Evolutionary conservation across 495 filamentous ascomycete species (phyloP).

Genomic region (Pyrenopolyporus hunteri): DNA sequence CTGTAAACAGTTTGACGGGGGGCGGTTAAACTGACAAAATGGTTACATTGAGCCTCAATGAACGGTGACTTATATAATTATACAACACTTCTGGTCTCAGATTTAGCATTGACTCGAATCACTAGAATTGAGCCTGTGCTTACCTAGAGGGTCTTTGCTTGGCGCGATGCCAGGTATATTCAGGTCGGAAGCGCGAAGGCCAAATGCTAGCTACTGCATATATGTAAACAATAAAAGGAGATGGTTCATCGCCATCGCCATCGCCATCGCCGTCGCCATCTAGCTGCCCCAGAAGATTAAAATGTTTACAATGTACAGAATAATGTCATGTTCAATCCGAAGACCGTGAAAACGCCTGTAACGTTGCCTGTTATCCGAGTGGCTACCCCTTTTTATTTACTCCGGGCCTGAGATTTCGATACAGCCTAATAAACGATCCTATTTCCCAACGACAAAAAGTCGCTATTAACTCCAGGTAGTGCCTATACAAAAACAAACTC

Average conservation of each 20-base stretch:
- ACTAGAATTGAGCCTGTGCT: no score
- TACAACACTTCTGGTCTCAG: constrained; percentile 36
- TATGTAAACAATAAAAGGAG: neutral
- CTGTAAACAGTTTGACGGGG: constrained; percentile 39
- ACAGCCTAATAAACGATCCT: constrained; percentile 1
- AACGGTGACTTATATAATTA: constrained; percentile 36
- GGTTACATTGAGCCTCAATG: constrained; percentile 35
- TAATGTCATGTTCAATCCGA: constrained; percentile 11
- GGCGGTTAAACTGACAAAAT: constrained; percentile 14
- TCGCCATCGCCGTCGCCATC: constrained; percentile 15
- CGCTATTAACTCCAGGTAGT: constrained; percentile 12
- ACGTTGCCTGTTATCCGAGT: constrained; percentile 25
- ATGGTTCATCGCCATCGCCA: neutral
- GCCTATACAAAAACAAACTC: constrained; percentile 6
- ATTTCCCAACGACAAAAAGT: neutral
- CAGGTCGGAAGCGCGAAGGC: no score
- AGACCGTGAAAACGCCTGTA: constrained; percentile 22
- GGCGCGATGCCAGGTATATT: no score
- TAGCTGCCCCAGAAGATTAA: constrained; percentile 3
- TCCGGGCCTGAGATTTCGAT: constrained; percentile 13
- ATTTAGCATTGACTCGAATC: constrained; percentile 15
- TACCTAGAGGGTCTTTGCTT: no score
- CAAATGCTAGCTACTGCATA: neutral
- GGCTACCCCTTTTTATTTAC: constrained; percentile 25
- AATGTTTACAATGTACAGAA: constrained; percentile 17